Percentiles rank a stretch among this genome's conserved stretches.
Evolutionary conservation across 2,329 filamentous ascomycete species (phyloP).

Genomic region (Aspergillus fumigatiaffinis): DNA sequence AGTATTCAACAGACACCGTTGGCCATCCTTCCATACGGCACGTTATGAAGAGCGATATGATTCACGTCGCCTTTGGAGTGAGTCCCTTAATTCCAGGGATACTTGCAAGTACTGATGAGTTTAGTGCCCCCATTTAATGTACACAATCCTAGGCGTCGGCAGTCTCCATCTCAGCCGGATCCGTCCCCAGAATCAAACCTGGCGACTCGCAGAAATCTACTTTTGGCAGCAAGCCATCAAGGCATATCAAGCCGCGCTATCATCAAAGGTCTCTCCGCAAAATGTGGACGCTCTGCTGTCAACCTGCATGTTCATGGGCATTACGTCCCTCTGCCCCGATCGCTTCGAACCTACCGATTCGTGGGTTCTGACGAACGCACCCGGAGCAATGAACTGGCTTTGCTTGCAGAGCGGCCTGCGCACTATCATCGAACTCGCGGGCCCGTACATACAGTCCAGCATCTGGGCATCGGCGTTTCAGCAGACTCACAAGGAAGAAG

Average conservation of each 20-base stretch:
- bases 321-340: slow-evolving; percentile 22
- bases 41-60: slow-evolving; percentile 23
- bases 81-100: too few species aligned
- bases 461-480: slow-evolving; percentile 25
- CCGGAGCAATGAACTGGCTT: slow-evolving; percentile 28
- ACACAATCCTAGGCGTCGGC: slow-evolving; percentile 26
- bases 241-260: slow-evolving; percentile 23
- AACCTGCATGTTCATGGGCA: slow-evolving; percentile 29
- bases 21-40: slow-evolving; percentile 10
- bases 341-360: slow-evolving; percentile 22
- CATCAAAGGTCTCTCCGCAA: slow-evolving; percentile 9
- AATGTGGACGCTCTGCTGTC: slow-evolving; percentile 27
- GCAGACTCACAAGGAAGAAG: slow-evolving; percentile 11
- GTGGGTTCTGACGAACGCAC: slow-evolving; percentile 25
- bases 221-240: slow-evolving; percentile 28
- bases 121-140: slow-evolving; percentile 28
- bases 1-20: slow-evolving; percentile 10
- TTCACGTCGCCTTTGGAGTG: slow-evolving; percentile 19
- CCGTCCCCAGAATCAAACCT: slow-evolving; percentile 13
- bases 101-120: not conserved
- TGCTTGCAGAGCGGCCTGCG: slow-evolving; percentile 26
- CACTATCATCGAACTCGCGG: slow-evolving; percentile 17
- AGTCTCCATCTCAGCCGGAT: slow-evolving; percentile 25
- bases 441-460: slow-evolving; percentile 12
- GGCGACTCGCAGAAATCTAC: slow-evolving; percentile 21